Conservation (phyloP, 208 protist genomes). For the Leishmania lainsoni region DNA sequence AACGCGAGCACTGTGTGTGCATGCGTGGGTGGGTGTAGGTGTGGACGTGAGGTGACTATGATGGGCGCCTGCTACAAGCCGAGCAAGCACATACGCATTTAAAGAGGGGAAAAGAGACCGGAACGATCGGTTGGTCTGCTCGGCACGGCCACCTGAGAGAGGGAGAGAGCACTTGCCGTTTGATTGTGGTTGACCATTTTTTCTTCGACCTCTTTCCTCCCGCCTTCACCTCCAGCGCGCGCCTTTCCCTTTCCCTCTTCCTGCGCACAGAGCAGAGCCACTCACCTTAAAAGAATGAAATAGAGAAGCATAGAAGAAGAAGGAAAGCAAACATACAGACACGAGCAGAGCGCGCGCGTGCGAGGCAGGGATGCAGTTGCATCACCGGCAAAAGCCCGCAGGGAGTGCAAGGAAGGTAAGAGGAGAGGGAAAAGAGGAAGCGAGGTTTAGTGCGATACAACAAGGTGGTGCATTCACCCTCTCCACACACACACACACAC, state of each 20-base stretch:
- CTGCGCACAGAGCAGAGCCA: not conserved
- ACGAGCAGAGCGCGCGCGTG: not conserved
- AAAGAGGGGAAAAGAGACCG: not conserved
- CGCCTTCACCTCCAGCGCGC: not conserved
- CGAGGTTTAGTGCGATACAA: not conserved
- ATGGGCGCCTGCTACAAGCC: not conserved
- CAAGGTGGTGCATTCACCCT: not conserved
- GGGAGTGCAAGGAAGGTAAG: not conserved
- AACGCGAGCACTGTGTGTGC: not conserved
- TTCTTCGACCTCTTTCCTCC: too few relatives aligned
- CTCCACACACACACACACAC: not conserved
- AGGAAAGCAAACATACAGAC: not conserved
- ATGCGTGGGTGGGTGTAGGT: not conserved
- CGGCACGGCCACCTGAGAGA: not conserved
- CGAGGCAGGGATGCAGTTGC: too few relatives aligned
- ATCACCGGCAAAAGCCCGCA: too few relatives aligned
- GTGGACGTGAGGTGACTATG: too few relatives aligned
- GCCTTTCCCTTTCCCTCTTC: not conserved
- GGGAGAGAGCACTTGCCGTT: not conserved
- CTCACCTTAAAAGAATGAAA: not conserved
- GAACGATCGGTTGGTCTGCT: not conserved
- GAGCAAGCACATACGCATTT: not conserved
- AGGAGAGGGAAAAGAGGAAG: not conserved
- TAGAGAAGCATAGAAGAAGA: not conserved
- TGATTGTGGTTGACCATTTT: not conserved